Base-by-base conservation (phyloP, 2,329 filamentous ascomycete genomes). In the Ophiostoma pallidulum region DNA sequence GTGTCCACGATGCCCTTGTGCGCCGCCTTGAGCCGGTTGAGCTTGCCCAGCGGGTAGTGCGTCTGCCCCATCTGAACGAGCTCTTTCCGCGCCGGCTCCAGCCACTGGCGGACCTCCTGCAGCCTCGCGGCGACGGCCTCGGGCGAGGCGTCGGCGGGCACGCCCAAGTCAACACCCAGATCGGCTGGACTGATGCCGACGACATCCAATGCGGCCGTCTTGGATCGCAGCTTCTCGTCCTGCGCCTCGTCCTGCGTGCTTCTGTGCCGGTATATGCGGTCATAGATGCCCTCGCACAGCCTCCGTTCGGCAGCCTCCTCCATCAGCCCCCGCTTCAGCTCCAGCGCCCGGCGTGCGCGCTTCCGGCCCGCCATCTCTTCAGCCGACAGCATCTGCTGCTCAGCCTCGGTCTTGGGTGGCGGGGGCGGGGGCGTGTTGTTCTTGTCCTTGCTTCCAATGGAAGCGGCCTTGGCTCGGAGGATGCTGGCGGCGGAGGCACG, bases 1-100 rank as follows among this genome's bases (percentile, higher is more conserved):
- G 89, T 90, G 62, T 97, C 91, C 41, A 98, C 92, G 53, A 98
- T 97, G 54, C 82, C 84, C 68, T 94, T 94, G 64, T 97, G 92
- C 3, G 88, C 86, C 33, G 82, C 80, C 55, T 90, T 94, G 48
- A 98, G 73, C 58, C 89, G 82, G 58, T 89, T 86, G 36, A 97
- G 75, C 66, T 98, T 98, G 16, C 89, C 92, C 2, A 96, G 70
- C 0, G 92, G 92, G 60, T 89, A 94, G 54, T 82, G 82, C 55
- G 88, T 85, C 50, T 90, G 77, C 59, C 88, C 83, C 91, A 98
- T 97, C 51, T 77, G 77, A 39, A 80, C 72, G 41, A 98, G 68
- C 51, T 86, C 83, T 52, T 75, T 70, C 53, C 83, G 73, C 2
- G 91, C 90, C 41, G 77, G 72, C 40, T 80, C 78, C 35, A 97